phyloP scores from a whole-genome alignment of 2,329 filamentous ascomycete species.

The Nigrospora sphaerica region DNA sequence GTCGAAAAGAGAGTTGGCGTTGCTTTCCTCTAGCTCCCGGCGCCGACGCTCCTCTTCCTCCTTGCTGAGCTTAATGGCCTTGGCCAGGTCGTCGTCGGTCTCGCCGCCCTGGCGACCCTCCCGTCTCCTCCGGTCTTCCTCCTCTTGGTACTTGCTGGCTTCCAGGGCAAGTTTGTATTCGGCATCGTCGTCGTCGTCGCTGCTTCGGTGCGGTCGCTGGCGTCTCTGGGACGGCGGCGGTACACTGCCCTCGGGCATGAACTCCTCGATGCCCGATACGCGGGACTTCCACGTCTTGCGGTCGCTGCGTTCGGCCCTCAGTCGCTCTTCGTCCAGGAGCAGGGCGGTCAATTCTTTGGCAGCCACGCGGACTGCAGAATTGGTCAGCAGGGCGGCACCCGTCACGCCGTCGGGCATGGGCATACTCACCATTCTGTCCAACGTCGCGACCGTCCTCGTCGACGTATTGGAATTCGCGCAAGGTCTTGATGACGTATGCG shows the following conservation, averaged over 20 bases:
- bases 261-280: constrained; percentile 88
- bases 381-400: constrained; percentile 18
- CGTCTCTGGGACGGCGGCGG: constrained; percentile 33
- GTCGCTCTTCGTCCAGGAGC: constrained; percentile 86
- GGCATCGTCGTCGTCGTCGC: constrained; percentile 68
- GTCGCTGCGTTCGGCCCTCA: constrained; percentile 84
- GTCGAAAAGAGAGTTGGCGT: constrained; percentile 83
- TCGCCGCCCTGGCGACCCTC: constrained; percentile 47
- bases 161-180: constrained; percentile 89
- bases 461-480: constrained; percentile 93
- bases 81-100: constrained; percentile 83
- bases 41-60: constrained; percentile 88
- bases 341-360: constrained; percentile 92
- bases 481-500: constrained; percentile 96
- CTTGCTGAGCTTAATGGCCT: constrained; percentile 90
- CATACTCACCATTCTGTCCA: constrained; percentile 78
- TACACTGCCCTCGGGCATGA: constrained; percentile 38
- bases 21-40: constrained; percentile 79
- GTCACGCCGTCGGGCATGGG: constrained; percentile 6
- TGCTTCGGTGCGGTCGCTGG: constrained; percentile 35
- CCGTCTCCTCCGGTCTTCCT: constrained; percentile 76
- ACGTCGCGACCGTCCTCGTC: constrained; percentile 95
- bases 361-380: constrained; percentile 71
- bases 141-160: constrained; percentile 90
- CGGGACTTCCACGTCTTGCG: constrained; percentile 95